Evolutionary conservation across 192 early-diverging fungal genomes (phyloP), one percentile per base, ranked within the genome.

Genomic region (Spizellomyces punctatus): DNA sequence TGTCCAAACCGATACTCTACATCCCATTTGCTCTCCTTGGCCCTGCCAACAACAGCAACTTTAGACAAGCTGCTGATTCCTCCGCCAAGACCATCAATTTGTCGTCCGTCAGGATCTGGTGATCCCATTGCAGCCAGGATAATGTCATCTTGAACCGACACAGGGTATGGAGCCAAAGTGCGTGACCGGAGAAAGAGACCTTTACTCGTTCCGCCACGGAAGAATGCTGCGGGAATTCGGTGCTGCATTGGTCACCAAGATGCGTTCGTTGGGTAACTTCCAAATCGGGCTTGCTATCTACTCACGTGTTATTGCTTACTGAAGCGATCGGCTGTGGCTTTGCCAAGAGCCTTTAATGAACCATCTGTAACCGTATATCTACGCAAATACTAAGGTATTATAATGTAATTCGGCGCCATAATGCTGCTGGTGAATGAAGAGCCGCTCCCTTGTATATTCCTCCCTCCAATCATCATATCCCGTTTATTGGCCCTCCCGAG

Each of bases 71-170:
- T 62, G 9, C 61, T 62, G 21, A 62, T 43, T 0, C 61, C 61
- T 16, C 61, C 61, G 19, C 61, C 61, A 6, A 62, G 41, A 36
- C 61, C 61, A 36, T 62, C 61, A 9, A 62, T 62, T 36, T 62
- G 61, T 16, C 61, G 61, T 19, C 61, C 61, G 36, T 62, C 61
- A n/a, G 61, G 61, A 36, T 62, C 61, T 5, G 61, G 61, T n/a
- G 61, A 62, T 22, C 61, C 61, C 6, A 62, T n/a, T 43, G 61
- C 61, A n/a, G 61, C 17, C 4, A 62, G 61, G 61, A 62, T 62
- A 36, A 62, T 62, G 21, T 17, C n/a, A n/a, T 62, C 61, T 6
- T 36, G 61, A 36, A 43, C 41, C 0, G 61, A 16, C 42, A 9
- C 19, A 17, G 61, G 21, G 8, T 62, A 43, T n/a, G 6, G 61